Evolutionary conservation across 768 basidiomycete genomes (phyloP).

Genomic region (Panaeolus papilionaceus): DNA sequence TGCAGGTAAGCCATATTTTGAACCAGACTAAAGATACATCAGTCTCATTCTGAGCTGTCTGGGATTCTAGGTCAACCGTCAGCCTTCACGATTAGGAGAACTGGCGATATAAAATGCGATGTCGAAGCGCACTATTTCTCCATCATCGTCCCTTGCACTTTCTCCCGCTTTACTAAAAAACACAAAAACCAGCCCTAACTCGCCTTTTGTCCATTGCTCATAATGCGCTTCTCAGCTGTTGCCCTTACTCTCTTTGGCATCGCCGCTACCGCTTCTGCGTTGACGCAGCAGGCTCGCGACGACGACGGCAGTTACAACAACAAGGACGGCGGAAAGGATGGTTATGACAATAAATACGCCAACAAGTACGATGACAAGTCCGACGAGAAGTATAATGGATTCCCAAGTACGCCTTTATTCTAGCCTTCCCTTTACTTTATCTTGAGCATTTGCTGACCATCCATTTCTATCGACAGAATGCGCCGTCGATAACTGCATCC

Average conservation of each 20-base stretch:
- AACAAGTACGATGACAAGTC: slow-evolving; percentile 3
- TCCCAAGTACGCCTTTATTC: not conserved
- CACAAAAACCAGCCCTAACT: not conserved
- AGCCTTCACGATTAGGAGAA: not conserved
- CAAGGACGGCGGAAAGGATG: not conserved
- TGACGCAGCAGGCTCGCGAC: slow-evolving; percentile 3
- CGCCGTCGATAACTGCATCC: slow-evolving; percentile 11
- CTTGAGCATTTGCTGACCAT: not conserved
- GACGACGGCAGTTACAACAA: not conserved
- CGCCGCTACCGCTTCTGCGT: slow-evolving; percentile 16
- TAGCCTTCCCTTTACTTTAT: not conserved
- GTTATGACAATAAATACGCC: slow-evolving; percentile 1
- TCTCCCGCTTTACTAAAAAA: slow-evolving; percentile 1
- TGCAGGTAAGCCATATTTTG: no score
- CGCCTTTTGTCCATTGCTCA: not conserved
- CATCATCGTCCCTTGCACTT: slow-evolving; percentile 10
- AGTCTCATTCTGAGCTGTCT: not conserved
- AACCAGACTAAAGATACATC: no score
- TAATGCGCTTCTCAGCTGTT: slow-evolving; percentile 20
- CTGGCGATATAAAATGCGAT: not conserved
- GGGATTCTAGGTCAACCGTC: not conserved
- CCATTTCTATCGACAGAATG: not conserved
- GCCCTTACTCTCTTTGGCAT: slow-evolving; percentile 13
- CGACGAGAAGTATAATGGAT: not conserved
- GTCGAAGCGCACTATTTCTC: not conserved